Evolutionary conservation across 768 basidiomycete species (phyloP), one percentile per base, ranked within the genome.

Genomic region (Tricholoma matsutake): DNA sequence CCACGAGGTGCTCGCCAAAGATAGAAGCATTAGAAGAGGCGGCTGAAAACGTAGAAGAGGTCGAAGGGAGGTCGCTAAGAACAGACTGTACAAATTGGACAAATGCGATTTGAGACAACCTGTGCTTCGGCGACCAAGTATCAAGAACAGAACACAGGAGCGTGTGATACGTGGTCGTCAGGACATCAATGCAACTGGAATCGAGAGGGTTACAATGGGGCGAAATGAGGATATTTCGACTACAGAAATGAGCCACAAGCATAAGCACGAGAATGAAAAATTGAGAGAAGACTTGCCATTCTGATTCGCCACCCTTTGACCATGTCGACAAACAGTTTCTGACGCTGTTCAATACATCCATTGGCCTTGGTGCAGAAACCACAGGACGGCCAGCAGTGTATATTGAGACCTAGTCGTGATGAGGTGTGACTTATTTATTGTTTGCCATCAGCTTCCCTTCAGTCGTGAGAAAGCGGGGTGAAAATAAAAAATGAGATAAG

Each of bases 1-100:
- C 93, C 20, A 95, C 82, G 2, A 94, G 76, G 51, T 84, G 72
- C 65, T 92, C 91, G 10, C 87, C 87, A 59, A 93, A 84, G 0
- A 79, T 65, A 0, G 74, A 62, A 3, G 73, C 75, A 62, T 80
- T 78, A 7, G 78, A 72, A 10, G 79, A 76, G 52, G 77, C 72
- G 39, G 83, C 82, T 8, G 81, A 79, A 7, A 84, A 80, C 10
- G 73, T 72, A n/a, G 83, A 82, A 5, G 89, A 89, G 20, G 90
- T 89, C n/a, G 85, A 86, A 18, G 91, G 91, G 9, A 91, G 79
- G 49, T 74, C 76, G 54, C 78, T 75, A 43, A 89, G 70, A 28
- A 91, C 81, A 3, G 83, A 84, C 66, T 82, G 82, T 20, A 92
- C 77, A 69, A 93, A 92, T 45, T 81, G 78, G 41, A 86, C 76